Percentiles rank a stretch among this genome's conserved stretches.
Conservation (phyloP, 2,329 filamentous ascomycete species). For the Venturia nashicola region DNA sequence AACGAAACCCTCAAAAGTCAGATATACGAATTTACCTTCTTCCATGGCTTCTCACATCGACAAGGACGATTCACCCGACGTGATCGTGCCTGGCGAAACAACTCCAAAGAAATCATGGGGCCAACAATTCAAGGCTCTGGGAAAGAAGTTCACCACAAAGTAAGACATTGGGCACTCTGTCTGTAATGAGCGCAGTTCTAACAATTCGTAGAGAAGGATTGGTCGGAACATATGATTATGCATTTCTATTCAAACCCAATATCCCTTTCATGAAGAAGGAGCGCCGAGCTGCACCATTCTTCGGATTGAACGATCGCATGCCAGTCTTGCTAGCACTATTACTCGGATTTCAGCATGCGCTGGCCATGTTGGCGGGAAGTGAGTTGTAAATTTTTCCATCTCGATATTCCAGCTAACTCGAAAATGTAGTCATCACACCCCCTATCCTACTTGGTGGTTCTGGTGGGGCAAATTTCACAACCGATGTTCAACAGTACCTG, state of each 20-base stretch:
- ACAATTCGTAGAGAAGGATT: conserved; percentile 27
- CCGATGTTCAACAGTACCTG: conserved; percentile 57
- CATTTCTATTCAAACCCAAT: conserved; percentile 68
- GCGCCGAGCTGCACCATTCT: conserved; percentile 58
- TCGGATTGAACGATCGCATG: conserved; percentile 69
- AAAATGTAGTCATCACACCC: conserved; percentile 52
- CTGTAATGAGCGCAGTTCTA: not conserved
- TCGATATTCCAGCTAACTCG: not conserved
- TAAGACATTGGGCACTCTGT: conserved; percentile 16
- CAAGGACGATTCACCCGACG: conserved; percentile 31
- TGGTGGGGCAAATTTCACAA: conserved; percentile 50
- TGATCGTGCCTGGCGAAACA: conserved; percentile 29
- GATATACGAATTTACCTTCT: not conserved
- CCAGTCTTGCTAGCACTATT: conserved; percentile 62
- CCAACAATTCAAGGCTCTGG: conserved; percentile 27
- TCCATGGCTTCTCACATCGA: conserved; percentile 11
- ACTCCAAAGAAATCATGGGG: conserved; percentile 28
- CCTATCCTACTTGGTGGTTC: conserved; percentile 55
- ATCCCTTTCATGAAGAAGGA: conserved; percentile 66
- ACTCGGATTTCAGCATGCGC: conserved; percentile 66
- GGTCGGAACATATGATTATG: conserved; percentile 82
- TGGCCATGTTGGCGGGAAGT: conserved; percentile 51
- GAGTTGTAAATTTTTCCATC: too few relatives aligned
- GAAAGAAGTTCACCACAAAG: conserved; percentile 37
- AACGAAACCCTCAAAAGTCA: not conserved